phyloP scores from a whole-genome alignment of 1,284 basidiomycete species.

The Puccinia hordei region DNA sequence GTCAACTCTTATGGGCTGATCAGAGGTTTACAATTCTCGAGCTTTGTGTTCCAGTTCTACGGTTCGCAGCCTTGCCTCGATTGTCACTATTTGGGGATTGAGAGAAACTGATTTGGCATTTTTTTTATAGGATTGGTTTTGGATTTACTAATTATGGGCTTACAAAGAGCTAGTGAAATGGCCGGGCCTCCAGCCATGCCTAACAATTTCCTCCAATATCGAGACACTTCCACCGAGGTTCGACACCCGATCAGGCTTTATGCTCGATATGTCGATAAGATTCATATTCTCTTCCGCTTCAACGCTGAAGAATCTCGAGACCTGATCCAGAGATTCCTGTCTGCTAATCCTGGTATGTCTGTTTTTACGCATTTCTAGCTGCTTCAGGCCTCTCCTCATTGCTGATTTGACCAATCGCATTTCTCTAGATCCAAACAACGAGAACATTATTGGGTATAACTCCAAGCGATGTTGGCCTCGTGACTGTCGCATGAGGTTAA shows the following conservation, averaged over 20 bases:
- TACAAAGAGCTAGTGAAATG: slow-evolving; percentile 94
- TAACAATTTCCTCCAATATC: slow-evolving; percentile 93
- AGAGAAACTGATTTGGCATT: not conserved
- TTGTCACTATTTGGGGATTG: slow-evolving; percentile 66
- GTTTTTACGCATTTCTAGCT: slow-evolving; percentile 83
- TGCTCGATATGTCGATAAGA: slow-evolving; percentile 84
- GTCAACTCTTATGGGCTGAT: slow-evolving; percentile 90
- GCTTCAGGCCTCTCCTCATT: not conserved
- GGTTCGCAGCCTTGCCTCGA: slow-evolving; percentile 60
- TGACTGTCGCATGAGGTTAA: slow-evolving; percentile 97
- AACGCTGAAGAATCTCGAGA: slow-evolving; percentile 97
- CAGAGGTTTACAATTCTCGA: slow-evolving; percentile 90
- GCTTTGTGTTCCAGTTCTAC: slow-evolving; percentile 96
- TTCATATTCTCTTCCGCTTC: slow-evolving; percentile 96
- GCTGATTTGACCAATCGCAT: not conserved
- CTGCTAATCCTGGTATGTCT: slow-evolving; percentile 57
- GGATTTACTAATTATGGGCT: slow-evolving; percentile 86
- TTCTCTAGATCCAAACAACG: slow-evolving; percentile 66
- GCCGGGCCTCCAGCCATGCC: slow-evolving; percentile 91
- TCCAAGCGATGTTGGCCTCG: slow-evolving; percentile 99
- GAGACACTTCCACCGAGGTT: slow-evolving; percentile 87
- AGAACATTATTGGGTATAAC: slow-evolving; percentile 98
- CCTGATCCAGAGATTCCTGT: slow-evolving; percentile 79
- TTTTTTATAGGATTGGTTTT: slow-evolving; percentile 58
- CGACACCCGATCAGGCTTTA: slow-evolving; percentile 92